Conservation (phyloP, 2,329 filamentous ascomycete species). For the Fusarium sp. region DNA sequence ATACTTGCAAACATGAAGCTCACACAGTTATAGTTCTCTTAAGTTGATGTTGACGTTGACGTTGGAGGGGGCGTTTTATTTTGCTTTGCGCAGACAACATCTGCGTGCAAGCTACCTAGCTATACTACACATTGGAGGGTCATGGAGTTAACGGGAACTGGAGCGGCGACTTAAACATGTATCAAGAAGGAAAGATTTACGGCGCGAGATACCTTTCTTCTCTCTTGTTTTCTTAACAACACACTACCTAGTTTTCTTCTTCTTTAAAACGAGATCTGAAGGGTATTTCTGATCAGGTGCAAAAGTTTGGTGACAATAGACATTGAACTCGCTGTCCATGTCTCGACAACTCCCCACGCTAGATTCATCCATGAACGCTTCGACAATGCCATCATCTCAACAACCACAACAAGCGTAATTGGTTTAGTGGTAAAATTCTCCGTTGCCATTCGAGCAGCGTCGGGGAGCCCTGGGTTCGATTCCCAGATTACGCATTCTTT, state of each 20-base stretch:
- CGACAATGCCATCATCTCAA: not conserved
- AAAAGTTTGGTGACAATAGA: slow-evolving; percentile 14
- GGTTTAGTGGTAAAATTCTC: not conserved
- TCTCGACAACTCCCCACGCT: not conserved
- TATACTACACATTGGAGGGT: slow-evolving; percentile 21
- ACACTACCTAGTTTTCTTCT: slow-evolving; percentile 9
- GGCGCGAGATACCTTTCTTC: slow-evolving; percentile 39
- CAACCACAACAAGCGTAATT: not conserved
- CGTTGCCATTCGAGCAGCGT: not conserved
- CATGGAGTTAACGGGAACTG: slow-evolving; percentile 42
- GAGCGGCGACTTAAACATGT: slow-evolving; percentile 42
- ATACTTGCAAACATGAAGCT: not conserved
- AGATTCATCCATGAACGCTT: not conserved
- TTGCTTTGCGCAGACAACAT: slow-evolving; percentile 27
- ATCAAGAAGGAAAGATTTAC: slow-evolving; percentile 38
- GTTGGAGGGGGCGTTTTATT: slow-evolving; percentile 35
- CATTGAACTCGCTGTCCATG: not conserved
- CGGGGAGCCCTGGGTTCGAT: not conserved
- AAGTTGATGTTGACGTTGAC: slow-evolving; percentile 3
- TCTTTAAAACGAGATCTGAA: slow-evolving; percentile 8
- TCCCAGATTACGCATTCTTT: not conserved
- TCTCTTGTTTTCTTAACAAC: slow-evolving; percentile 29
- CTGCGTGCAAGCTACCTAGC: slow-evolving; percentile 9
- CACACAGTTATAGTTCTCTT: slow-evolving; percentile 42
- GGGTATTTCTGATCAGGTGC: not conserved